Base-by-base conservation (phyloP, 2,329 filamentous ascomycete species). In the Penicillium sp. region DNA sequence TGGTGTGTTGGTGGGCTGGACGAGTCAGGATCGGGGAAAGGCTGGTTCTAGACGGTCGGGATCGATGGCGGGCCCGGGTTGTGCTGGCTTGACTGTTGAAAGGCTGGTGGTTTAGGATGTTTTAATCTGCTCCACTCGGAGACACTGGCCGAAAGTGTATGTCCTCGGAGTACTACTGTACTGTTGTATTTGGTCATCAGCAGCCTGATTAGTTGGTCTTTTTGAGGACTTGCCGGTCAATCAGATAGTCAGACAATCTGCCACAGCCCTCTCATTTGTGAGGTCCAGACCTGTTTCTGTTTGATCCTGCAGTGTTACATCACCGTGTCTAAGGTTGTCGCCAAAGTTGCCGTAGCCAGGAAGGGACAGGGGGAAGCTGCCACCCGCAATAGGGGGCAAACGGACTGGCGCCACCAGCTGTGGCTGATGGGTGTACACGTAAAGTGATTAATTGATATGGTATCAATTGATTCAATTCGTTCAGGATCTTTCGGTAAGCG, bases 281-380 rank as follows among this genome's bases (percentile, higher is more conserved):
- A 19, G 26, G 17, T 17, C 26, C 10, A 8, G 49, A 9, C 12
- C 28, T 22, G 30, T 22, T 26, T 40, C 51, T 28, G 51, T 28
- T 54, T 54, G 51, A 38, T 28, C 37, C 35, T 38, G 50, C 33
- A 53, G 50, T 53, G 50, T 53, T 38, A 53, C 50, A 53, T 26
- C 50, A 26, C 19, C 19, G 33, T 53, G 50, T 53, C 50, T 50
- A 5, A 28, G 28, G 28, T 7, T 9, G 47, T 19, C 13, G 15
- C 3, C 44, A 28, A 26, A 26, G 22, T 17, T 26, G 13, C 6
- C 42, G 22, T 10, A 19, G 22, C 10, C 22, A 22, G 22, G 42
- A 45, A 28, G 28, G 28, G 28, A 4, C 3, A 7, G 6, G 6
- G 28, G 28, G 28, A 28, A 7, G 28, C 28, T 33, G 47, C 30